Percentiles rank a stretch among this genome's conserved stretches.
Conservation (phyloP, 805 yeast species). For the Kodamaea lidongshanica region DNA sequence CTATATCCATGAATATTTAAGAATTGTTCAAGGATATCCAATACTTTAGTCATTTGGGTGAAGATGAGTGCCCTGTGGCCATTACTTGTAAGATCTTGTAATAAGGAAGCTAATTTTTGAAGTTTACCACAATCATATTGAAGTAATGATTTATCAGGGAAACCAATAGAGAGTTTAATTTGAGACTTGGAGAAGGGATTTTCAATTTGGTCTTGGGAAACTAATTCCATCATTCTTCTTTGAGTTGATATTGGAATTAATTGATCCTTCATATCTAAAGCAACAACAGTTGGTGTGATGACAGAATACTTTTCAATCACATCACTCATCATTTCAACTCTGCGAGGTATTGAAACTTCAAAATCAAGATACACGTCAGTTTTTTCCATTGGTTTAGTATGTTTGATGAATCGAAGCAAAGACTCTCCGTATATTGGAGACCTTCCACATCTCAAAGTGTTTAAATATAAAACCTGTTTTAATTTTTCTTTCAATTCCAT, state of each 20-base stretch:
- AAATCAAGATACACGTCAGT: slow-evolving; percentile 16
- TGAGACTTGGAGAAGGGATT: slow-evolving; percentile 73
- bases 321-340: slow-evolving; percentile 37
- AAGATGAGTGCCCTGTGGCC: slow-evolving; percentile 95
- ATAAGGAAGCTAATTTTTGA: slow-evolving; percentile 70
- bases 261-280: slow-evolving; percentile 60
- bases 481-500: slow-evolving; percentile 46
- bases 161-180: slow-evolving; percentile 82
- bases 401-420: slow-evolving; percentile 38
- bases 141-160: slow-evolving; percentile 87
- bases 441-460: slow-evolving; percentile 57
- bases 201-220: slow-evolving; percentile 37
- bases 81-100: slow-evolving; percentile 70
- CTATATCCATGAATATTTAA: slow-evolving; percentile 90
- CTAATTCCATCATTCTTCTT: slow-evolving; percentile 22
- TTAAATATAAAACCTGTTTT: slow-evolving; percentile 55
- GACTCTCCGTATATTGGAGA: slow-evolving; percentile 66
- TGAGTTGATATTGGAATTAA: slow-evolving; percentile 38
- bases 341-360: slow-evolving; percentile 19
- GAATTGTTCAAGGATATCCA: slow-evolving; percentile 89
- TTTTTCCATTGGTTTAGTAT: slow-evolving; percentile 15
- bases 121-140: slow-evolving; percentile 97
- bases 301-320: slow-evolving; percentile 72
- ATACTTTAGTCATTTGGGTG: slow-evolving; percentile 96
- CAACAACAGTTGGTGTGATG: slow-evolving; percentile 80